phyloP scores from a whole-genome alignment of 495 filamentous ascomycete genomes.

The Podospora didyma region DNA sequence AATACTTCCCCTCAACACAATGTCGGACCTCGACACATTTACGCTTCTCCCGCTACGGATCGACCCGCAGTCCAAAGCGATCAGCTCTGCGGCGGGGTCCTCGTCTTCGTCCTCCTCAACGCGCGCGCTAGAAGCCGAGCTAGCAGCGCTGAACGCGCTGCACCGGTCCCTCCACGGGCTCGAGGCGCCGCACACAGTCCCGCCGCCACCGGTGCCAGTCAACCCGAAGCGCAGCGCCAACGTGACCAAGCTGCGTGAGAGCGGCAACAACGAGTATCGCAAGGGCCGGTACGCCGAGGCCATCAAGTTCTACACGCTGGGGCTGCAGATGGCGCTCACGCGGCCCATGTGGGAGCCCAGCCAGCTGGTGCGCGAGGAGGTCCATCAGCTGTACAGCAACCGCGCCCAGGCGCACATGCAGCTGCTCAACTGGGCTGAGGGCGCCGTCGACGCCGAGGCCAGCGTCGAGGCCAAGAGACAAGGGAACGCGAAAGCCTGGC shows the following conservation, averaged over 20 bases:
- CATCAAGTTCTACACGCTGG: conserved; percentile 73
- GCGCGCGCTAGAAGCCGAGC: conserved; percentile 57
- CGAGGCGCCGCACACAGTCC: conserved; percentile 49
- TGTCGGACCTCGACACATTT: conserved; percentile 71
- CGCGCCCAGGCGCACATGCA: conserved; percentile 88
- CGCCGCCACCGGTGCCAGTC: conserved; percentile 74
- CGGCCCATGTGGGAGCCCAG: conserved; percentile 85
- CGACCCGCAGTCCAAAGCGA: conserved; percentile 71
- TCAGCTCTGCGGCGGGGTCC: conserved; percentile 14
- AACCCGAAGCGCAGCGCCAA: conserved; percentile 82
- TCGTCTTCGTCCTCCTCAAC: conserved; percentile 16
- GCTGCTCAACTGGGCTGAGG: conserved; percentile 74
- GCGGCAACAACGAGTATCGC: conserved; percentile 75
- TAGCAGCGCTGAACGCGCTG: conserved; percentile 65
- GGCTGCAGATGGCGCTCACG: conserved; percentile 78
- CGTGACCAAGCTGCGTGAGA: conserved; percentile 86
- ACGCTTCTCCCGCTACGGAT: conserved; percentile 75
- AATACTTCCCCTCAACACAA: conserved; percentile 32
- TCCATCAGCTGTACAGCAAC: conserved; percentile 74
- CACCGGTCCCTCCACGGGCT: conserved; percentile 66
- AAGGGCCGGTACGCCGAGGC: conserved; percentile 72
- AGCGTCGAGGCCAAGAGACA: conserved; percentile 85
- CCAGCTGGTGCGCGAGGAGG: conserved; percentile 76
- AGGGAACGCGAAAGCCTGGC: conserved; percentile 93
- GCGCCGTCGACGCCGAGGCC: conserved; percentile 72